These are phyloP conservation scores for Mortierella antarctica DNA, from an alignment of 192 early-diverging fungal species.

Conservation along the genomic window DNA sequence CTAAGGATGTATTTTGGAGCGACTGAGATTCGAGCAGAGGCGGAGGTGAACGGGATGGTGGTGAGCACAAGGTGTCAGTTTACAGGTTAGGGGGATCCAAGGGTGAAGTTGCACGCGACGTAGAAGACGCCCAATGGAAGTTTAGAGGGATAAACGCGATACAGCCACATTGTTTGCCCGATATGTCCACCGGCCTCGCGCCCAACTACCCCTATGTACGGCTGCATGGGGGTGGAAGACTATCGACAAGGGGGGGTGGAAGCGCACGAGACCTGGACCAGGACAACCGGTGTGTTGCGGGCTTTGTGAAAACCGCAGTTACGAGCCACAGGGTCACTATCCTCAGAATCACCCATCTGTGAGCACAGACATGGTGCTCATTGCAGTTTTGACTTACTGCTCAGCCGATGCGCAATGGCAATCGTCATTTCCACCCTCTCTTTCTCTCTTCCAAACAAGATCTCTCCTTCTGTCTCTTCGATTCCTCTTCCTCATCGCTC, in stretches of 20 bases:
- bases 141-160: neutral
- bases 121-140: neutral
- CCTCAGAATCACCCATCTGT: no score
- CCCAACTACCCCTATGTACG: no score
- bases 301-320: neutral
- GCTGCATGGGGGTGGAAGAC: no score
- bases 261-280: neutral
- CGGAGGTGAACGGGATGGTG: constrained; percentile 55
- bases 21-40: constrained; percentile 60
- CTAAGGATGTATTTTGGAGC: constrained; percentile 63
- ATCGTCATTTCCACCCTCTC: neutral
- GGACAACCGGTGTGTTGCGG: neutral
- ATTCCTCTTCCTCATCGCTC: neutral
- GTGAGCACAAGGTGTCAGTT: constrained; percentile 46
- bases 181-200: no score
- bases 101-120: neutral
- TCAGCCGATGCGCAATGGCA: no score
- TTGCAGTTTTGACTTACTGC: no score
- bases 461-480: neutral
- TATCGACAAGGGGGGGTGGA: neutral
- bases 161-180: no score
- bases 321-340: no score
- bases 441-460: neutral
- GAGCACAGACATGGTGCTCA: no score
- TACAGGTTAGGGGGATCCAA: constrained; percentile 12